Base-by-base conservation (phyloP, 352 stramenopile genomes). In the Phytophthora hibernalis region DNA sequence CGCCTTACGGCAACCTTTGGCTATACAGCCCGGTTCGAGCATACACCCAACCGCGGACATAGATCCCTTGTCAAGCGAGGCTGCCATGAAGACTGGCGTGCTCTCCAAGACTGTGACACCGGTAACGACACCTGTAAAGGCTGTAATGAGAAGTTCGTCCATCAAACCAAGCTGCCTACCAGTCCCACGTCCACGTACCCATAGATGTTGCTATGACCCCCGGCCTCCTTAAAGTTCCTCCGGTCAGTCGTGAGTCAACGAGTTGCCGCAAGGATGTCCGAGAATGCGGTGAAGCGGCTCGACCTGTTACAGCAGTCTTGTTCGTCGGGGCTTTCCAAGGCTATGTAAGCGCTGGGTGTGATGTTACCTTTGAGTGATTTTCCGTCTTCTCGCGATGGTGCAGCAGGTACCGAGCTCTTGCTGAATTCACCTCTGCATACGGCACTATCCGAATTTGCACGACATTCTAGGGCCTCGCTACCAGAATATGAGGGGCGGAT, bases 401-500 rank as follows among this genome's bases (percentile, higher is more conserved):
- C 16, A 8, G 9, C 52, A 1, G 61, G 52, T 1, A 26, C 43
- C 0, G 43, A 69, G 18, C 63, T 43, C n/a, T 33, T 69, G 1
- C n/a, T 69, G 2, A 48, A 62, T 26, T 57, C 6, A 12, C 52
- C 52, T 13, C 10, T 69, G 13, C 48, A 69, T 21, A n/a, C 38
- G 5, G 57, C 35, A 0, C 31, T 72, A 0, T 73, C 58, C 0
- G 59, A 65, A 13, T 60, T 43, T 7, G 58, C 33, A 8, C 65
- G 60, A 0, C 24, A 33, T 3, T 53, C 52, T 5, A 11, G 45
- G 2, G 21, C 35, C 13, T 45, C 57, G 20, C 18, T 68, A 10
- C 26, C 51, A 12, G 15, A 10, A 12, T 65, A 69, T 22, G 59
- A 61, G 2, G 59, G 65, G 21, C n/a, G 68, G 1, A 3, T 68